These are phyloP conservation scores for Houttuynia cordata DNA, from an alignment of 164 flowering plant genomes.

Conservation along the genomic window DNA sequence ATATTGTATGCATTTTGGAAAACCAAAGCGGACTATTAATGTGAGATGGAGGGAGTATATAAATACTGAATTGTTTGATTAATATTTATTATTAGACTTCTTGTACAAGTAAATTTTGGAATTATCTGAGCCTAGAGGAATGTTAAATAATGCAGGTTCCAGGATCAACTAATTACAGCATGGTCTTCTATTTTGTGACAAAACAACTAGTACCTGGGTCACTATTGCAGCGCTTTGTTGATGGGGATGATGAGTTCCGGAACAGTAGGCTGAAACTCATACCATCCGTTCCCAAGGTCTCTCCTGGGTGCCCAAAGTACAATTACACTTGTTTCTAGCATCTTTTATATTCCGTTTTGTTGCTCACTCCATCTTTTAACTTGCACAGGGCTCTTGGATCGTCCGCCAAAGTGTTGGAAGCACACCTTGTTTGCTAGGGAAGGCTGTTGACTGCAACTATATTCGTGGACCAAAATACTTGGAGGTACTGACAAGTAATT, in stretches of 20 bases:
- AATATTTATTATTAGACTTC: neutral
- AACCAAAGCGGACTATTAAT: no score
- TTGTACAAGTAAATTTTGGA: neutral
- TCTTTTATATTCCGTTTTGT: neutral
- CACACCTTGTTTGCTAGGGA: constrained; percentile 92
- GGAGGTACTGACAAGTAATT: constrained; percentile 59
- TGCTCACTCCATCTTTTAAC: constrained; percentile 4
- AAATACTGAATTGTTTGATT: neutral
- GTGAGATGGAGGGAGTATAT: no score
- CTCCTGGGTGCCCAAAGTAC: neutral
- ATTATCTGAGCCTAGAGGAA: constrained; percentile 2
- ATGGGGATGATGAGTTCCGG: constrained; percentile 98
- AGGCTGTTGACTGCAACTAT: constrained; percentile 97
- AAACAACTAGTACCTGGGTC: constrained; percentile 71
- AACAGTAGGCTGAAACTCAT: constrained; percentile 93
- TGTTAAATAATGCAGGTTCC: constrained; percentile 56
- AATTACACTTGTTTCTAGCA: neutral
- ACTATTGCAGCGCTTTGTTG: constrained; percentile 89
- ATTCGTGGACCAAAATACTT: constrained; percentile 82
- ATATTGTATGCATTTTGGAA: no score
- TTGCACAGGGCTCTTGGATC: constrained; percentile 93
- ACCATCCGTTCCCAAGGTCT: constrained; percentile 94
- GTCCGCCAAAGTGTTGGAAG: constrained; percentile 99
- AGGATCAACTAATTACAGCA: constrained; percentile 92
- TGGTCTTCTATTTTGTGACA: constrained; percentile 92